These are phyloP conservation scores for Eurotiales sp. DNA, from an alignment of 2,329 filamentous ascomycete genomes.

Conservation along the genomic window DNA sequence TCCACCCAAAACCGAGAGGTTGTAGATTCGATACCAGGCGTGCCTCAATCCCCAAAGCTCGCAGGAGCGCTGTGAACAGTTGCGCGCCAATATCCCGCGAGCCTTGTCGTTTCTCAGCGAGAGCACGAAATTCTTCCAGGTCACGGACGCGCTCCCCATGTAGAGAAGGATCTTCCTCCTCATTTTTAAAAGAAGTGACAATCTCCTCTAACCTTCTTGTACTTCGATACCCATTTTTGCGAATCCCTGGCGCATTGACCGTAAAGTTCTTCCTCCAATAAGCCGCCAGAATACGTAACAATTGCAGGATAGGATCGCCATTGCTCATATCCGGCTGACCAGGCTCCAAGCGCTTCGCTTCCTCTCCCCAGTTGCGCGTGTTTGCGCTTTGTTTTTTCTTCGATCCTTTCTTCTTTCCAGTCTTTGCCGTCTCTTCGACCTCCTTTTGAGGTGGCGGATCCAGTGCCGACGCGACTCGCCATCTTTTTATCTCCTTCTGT, in stretches of 20 bases:
- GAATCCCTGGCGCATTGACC: conserved; percentile 70
- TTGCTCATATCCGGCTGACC: conserved; percentile 72
- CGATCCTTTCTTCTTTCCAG: conserved; percentile 3
- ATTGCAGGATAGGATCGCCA: conserved; percentile 73
- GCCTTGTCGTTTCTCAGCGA: conserved; percentile 68
- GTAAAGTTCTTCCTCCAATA: conserved; percentile 88
- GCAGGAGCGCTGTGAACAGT: conserved; percentile 79
- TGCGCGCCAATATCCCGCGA: conserved; percentile 86
- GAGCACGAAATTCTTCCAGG: conserved; percentile 63
- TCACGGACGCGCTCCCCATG: conserved; percentile 75
- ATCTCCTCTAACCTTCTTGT: conserved; percentile 71
- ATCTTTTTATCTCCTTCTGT: conserved; percentile 69
- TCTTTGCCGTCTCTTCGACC: conserved; percentile 36
- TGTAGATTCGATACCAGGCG: conserved; percentile 82
- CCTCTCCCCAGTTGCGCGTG: conserved; percentile 66
- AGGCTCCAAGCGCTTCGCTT: conserved; percentile 65
- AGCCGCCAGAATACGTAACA: conserved; percentile 70
- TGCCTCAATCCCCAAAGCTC: conserved; percentile 76
- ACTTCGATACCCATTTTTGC: conserved; percentile 87
- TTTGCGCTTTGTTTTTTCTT: conserved; percentile 34
- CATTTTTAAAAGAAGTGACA: conserved; percentile 64
- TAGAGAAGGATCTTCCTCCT: conserved; percentile 56
- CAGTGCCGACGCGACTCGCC: conserved; percentile 66
- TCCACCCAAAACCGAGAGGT: conserved; percentile 86
- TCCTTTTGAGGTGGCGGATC: conserved; percentile 41